phyloP scores from a whole-genome alignment of 352 stramenopile genomes.

The Phytophthora colocasiae region DNA sequence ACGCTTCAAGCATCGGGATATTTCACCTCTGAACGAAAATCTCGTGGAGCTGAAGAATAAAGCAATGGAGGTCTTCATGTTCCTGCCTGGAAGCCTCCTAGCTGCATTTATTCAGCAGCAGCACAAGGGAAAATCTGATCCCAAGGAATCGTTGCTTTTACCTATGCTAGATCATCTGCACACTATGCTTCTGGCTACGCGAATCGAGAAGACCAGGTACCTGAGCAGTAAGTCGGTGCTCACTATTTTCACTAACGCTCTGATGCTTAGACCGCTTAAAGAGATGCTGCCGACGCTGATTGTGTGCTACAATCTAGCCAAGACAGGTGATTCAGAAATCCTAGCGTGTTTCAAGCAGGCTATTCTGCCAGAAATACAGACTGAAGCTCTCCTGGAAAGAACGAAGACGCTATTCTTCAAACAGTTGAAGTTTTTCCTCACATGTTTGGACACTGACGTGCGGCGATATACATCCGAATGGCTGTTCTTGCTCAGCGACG shows the following conservation, averaged over 20 bases:
- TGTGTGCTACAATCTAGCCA: conserved; percentile 70
- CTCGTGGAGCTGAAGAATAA: conserved; percentile 71
- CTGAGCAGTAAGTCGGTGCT: not conserved
- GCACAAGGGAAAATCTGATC: conserved; percentile 4
- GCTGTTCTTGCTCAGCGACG: conserved; percentile 74
- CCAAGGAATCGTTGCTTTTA: conserved; percentile 17
- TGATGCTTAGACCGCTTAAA: conserved; percentile 36
- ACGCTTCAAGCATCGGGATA: conserved; percentile 28
- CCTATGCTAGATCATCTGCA: conserved; percentile 60
- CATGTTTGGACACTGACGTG: conserved; percentile 73
- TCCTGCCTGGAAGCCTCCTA: conserved; percentile 52
- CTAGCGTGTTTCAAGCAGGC: conserved; percentile 49
- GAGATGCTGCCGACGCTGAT: conserved; percentile 68
- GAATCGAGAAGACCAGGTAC: conserved; percentile 70
- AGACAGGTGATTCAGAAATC: conserved; percentile 32
- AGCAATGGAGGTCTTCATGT: conserved; percentile 69
- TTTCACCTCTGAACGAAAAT: conserved; percentile 38
- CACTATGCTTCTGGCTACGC: conserved; percentile 58
- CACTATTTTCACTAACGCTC: not conserved
- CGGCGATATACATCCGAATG: conserved; percentile 75
- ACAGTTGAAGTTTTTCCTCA: conserved; percentile 76
- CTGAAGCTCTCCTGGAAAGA: conserved; percentile 1
- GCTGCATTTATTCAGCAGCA: conserved; percentile 56
- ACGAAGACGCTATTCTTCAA: conserved; percentile 55
- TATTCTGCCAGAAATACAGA: conserved; percentile 37